phyloP scores from a whole-genome alignment of 108 stramenopile genomes.

The Parmales sp. region DNA sequence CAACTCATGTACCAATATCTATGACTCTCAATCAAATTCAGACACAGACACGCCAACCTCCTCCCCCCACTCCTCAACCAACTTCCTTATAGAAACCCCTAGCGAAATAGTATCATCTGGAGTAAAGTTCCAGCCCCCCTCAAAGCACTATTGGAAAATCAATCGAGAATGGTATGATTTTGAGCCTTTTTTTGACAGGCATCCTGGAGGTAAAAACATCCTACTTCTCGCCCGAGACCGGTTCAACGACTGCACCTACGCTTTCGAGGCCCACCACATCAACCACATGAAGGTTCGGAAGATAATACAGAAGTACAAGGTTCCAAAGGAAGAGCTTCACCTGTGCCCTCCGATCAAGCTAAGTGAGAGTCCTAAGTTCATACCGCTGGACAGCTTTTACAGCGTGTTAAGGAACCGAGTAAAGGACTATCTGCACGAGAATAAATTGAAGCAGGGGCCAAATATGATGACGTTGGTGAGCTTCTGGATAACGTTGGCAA shows the following conservation, averaged over 20 bases:
- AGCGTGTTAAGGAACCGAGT: constrained; percentile 12
- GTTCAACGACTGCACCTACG: constrained; percentile 19
- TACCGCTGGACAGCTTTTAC: constrained; percentile 4
- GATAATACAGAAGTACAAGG: constrained; percentile 13
- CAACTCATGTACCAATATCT: no score
- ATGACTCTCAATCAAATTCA: no score
- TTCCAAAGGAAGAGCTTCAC: constrained; percentile 1
- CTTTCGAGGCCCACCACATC: constrained; percentile 13
- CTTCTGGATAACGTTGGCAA: constrained; percentile 15
- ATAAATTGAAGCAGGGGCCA: neutral
- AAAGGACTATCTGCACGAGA: neutral
- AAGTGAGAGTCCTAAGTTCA: neutral
- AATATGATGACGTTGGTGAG: neutral
- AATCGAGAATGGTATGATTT: constrained; percentile 19
- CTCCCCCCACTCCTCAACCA: no score
- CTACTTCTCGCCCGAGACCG: constrained; percentile 15
- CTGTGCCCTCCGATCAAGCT: neutral
- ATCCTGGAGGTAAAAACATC: constrained; percentile 13
- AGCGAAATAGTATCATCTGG: no score
- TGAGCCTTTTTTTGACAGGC: neutral
- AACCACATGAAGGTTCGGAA: constrained; percentile 11
- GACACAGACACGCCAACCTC: no score
- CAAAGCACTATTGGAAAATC: constrained; percentile 15
- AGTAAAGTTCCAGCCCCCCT: no score
- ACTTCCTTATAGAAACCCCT: no score